phyloP scores from a whole-genome alignment of 305 asterid genomes.

The Lippia alba region DNA sequence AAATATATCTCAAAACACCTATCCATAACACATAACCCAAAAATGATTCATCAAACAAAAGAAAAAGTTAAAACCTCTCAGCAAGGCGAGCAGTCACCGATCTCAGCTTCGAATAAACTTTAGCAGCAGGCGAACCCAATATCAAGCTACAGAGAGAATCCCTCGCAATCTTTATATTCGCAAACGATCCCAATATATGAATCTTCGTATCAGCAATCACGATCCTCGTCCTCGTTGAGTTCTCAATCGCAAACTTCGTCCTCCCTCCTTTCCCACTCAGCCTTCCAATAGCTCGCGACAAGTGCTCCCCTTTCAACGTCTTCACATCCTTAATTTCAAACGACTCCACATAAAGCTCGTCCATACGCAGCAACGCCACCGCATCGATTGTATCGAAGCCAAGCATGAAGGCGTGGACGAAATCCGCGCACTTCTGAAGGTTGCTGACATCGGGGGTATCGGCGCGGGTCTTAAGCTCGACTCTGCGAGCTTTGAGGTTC shows the following conservation, averaged over 20 bases:
- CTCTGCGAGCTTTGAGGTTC: constrained; percentile 84
- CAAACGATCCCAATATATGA: constrained; percentile 74
- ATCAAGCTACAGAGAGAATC: constrained; percentile 81
- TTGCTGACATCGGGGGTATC: constrained; percentile 86
- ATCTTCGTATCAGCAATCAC: constrained; percentile 81
- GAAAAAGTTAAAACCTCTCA: constrained; percentile 57
- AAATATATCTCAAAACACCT: constrained; percentile 14
- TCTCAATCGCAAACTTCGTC: constrained; percentile 85
- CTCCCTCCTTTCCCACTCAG: constrained; percentile 86
- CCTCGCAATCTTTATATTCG: constrained; percentile 76
- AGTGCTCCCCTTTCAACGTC: constrained; percentile 81
- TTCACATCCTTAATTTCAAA: constrained; percentile 90
- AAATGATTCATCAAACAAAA: not conserved
- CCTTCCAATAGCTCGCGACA: constrained; percentile 85
- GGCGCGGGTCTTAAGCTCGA: constrained; percentile 76
- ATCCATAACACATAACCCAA: constrained; percentile 12
- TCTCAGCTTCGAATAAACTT: constrained; percentile 83
- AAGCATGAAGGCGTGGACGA: constrained; percentile 83
- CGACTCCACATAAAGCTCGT: constrained; percentile 78
- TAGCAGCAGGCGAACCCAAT: constrained; percentile 85
- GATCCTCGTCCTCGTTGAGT: constrained; percentile 76
- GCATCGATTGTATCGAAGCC: constrained; percentile 82
- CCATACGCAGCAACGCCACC: constrained; percentile 76
- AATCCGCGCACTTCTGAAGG: constrained; percentile 85
- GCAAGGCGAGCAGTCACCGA: constrained; percentile 69